Conservation (phyloP, 2,329 filamentous ascomycete species). For the Pyricularia sp. region DNA sequence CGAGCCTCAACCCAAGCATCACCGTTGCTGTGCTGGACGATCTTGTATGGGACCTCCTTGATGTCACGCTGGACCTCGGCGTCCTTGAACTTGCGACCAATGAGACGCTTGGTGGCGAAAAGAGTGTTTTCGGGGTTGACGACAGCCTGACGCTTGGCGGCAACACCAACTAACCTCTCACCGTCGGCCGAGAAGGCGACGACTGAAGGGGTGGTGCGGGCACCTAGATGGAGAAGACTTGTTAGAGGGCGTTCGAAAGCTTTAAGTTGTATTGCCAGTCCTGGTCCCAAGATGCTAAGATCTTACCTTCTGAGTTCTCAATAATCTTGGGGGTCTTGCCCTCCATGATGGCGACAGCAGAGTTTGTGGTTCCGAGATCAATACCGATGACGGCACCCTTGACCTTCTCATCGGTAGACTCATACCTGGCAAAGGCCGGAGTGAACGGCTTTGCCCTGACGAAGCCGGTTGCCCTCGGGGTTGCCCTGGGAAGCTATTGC, state of each 20-base stretch:
- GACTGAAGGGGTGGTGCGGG: slow-evolving; percentile 85
- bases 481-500: slow-evolving; percentile 66
- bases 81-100: slow-evolving; percentile 94
- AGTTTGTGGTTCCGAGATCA: slow-evolving; percentile 95
- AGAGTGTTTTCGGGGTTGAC: slow-evolving; percentile 98
- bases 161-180: slow-evolving; percentile 92
- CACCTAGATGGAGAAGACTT: slow-evolving; percentile 41
- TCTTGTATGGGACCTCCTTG: slow-evolving; percentile 97
- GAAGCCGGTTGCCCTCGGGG: slow-evolving; percentile 56
- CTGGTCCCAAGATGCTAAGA: no score
- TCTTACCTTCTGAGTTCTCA: slow-evolving; percentile 86
- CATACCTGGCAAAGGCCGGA: slow-evolving; percentile 69
- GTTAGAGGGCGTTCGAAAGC: slow-evolving; percentile 8
- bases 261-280: no score
- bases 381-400: slow-evolving; percentile 97
- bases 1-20: slow-evolving; percentile 94
- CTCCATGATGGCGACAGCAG: slow-evolving; percentile 95
- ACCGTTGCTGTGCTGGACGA: slow-evolving; percentile 91
- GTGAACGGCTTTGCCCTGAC: slow-evolving; percentile 57
- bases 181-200: slow-evolving; percentile 94
- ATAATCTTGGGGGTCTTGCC: slow-evolving; percentile 93
- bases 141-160: slow-evolving; percentile 94
- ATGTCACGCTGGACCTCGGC: slow-evolving; percentile 91
- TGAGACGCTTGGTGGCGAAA: slow-evolving; percentile 97
- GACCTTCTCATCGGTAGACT: slow-evolving; percentile 77